phyloP scores from a whole-genome alignment of 805 yeast species.

The Saccharomycopsis capsularis region DNA sequence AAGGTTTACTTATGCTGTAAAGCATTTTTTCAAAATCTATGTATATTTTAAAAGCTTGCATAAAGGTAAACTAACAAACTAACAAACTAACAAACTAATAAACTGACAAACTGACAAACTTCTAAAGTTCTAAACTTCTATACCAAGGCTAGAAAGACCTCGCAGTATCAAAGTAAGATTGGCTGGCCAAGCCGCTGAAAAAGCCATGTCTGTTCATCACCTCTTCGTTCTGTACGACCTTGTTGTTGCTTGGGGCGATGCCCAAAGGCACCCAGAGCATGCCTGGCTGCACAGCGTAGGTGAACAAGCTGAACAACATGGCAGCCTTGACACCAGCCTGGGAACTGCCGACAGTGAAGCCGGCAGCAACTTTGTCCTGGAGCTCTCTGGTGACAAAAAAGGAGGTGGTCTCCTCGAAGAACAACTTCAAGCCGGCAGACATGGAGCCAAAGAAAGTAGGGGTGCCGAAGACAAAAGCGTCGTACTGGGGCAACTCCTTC shows the following conservation, averaged over 20 bases:
- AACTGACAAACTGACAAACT: neutral
- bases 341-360: conserved; percentile 16
- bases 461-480: conserved; percentile 17
- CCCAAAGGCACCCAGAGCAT: conserved; percentile 20
- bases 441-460: conserved; percentile 20
- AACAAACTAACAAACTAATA: neutral
- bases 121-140: too few relatives aligned
- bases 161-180: conserved; percentile 5
- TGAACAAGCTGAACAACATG: conserved; percentile 6
- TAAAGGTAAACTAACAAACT: neutral
- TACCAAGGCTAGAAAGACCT: neutral
- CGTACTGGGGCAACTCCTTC: conserved; percentile 3
- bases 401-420: conserved; percentile 8
- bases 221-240: conserved; percentile 22
- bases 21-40: too few relatives aligned
- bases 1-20: too few relatives aligned
- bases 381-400: conserved; percentile 8
- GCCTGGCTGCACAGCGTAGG: conserved; percentile 19
- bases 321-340: conserved; percentile 16
- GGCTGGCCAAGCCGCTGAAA: conserved; percentile 11
- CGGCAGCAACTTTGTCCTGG: conserved; percentile 17
- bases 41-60: neutral
- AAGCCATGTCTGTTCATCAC: conserved; percentile 9
- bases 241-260: conserved; percentile 20
- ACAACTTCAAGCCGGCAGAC: conserved; percentile 11